Conservation (phyloP, 495 filamentous ascomycete species). For the Xylaria cubensis region DNA sequence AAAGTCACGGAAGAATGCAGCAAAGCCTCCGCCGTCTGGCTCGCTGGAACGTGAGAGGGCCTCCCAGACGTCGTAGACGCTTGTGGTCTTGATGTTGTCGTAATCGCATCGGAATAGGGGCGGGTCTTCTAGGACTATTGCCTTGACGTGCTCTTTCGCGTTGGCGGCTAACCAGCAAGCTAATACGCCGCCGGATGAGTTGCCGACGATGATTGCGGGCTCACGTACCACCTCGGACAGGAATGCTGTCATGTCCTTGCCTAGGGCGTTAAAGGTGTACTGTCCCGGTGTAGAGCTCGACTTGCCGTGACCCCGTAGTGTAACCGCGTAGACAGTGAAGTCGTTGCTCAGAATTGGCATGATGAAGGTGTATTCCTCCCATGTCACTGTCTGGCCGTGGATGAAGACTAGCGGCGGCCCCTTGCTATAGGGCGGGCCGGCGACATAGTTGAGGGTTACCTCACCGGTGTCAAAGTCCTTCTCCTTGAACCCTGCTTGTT, state of each 20-base stretch:
- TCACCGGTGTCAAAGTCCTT: background rate
- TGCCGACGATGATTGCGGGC: background rate
- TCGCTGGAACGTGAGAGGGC: background rate
- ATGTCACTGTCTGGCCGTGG: background rate
- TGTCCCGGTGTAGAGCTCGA: background rate
- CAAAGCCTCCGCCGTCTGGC: background rate
- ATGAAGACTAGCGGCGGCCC: conserved; percentile 6
- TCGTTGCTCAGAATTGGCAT: background rate
- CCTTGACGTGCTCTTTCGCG: conserved; percentile 2
- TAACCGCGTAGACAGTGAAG: background rate
- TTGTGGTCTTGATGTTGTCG: background rate
- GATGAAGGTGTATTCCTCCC: conserved; percentile 2
- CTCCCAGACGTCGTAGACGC: background rate
- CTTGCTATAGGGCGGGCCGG: background rate
- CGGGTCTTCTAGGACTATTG: conserved; percentile 1
- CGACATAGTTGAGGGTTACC: background rate
- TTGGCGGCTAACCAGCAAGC: conserved; percentile 2
- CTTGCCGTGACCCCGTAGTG: background rate
- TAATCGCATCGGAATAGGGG: background rate
- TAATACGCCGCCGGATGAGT: background rate
- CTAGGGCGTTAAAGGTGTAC: background rate
- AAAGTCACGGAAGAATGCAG: background rate
- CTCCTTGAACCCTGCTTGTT: conserved; percentile 4
- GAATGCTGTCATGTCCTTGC: background rate
- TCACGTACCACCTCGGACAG: background rate